Conservation (phyloP, 768 basidiomycete species). For the Strobilomyces echinocephalus region DNA sequence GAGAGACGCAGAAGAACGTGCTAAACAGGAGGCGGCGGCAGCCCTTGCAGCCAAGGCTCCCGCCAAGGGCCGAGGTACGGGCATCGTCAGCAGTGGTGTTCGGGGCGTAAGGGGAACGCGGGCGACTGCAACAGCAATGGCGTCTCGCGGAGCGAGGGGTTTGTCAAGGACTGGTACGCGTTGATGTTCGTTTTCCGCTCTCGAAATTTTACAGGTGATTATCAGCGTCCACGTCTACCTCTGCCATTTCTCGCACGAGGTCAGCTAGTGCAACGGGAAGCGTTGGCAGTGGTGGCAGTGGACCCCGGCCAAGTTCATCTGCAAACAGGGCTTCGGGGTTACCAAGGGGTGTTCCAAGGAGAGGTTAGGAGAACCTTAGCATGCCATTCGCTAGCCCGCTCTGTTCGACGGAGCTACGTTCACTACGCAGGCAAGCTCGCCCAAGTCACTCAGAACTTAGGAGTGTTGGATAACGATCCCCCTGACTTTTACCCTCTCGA, state of each 20-base stretch:
- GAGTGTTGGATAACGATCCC: background rate
- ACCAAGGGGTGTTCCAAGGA: conserved; percentile 23
- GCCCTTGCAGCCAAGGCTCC: conserved; percentile 28
- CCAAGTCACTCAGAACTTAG: background rate
- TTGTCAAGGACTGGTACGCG: conserved; percentile 36
- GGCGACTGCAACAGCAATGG: conserved; percentile 47
- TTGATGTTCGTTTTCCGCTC: background rate
- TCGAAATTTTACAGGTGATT: conserved; percentile 2
- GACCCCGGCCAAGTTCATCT: conserved; percentile 22
- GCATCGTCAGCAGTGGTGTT: conserved; percentile 48
- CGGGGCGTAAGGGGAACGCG: conserved; percentile 71
- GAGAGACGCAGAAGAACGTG: conserved; percentile 45
- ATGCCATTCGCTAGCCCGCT: background rate
- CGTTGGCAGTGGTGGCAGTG: conserved; percentile 12
- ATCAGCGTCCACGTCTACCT: conserved; percentile 14
- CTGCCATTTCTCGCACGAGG: conserved; percentile 19
- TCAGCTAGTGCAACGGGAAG: conserved; percentile 27
- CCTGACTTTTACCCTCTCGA: background rate
- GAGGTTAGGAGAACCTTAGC: conserved; percentile 11
- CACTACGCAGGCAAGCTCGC: background rate
- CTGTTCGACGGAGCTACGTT: background rate
- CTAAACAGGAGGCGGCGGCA: conserved; percentile 43
- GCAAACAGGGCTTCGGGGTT: conserved; percentile 25
- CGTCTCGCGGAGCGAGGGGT: conserved; percentile 43
- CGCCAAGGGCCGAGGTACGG: conserved; percentile 42